phyloP scores from a whole-genome alignment of 257 asterid species.

The Capsicum pubescens region DNA sequence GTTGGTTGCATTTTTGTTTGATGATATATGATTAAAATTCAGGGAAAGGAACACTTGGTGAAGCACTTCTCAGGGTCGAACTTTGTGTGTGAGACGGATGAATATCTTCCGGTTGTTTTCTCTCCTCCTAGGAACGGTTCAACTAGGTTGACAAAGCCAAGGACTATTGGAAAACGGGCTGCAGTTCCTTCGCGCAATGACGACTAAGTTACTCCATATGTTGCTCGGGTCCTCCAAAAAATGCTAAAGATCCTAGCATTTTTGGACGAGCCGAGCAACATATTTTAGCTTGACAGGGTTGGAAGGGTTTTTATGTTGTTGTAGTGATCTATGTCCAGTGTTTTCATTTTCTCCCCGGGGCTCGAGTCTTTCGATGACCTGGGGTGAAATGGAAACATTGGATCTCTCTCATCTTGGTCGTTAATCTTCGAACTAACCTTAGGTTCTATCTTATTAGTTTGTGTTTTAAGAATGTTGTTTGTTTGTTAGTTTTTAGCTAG shows the following conservation, averaged over 20 bases:
- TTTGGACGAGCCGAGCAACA: conserved; percentile 18
- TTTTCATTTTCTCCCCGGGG: conserved; percentile 37
- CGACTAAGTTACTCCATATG: not conserved
- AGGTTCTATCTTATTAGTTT: not conserved
- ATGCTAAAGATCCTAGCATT: not conserved
- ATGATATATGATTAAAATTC: not conserved
- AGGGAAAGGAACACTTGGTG: conserved; percentile 40
- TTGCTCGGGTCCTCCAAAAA: conserved; percentile 14
- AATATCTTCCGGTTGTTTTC: conserved; percentile 36
- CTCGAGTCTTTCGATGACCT: not conserved
- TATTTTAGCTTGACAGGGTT: not conserved
- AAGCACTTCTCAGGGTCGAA: conserved; percentile 29
- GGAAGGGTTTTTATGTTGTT: not conserved
- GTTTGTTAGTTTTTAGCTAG: not conserved
- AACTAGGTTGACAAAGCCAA: not conserved
- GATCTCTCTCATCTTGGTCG: not conserved
- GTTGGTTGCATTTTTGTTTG: not conserved
- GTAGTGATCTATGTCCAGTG: conserved; percentile 18
- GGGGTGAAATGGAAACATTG: conserved; percentile 41
- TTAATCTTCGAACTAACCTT: not conserved
- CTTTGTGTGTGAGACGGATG: conserved; percentile 19
- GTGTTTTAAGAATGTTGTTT: not conserved
- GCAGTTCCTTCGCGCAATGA: not conserved
- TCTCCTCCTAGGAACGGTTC: conserved; percentile 36
- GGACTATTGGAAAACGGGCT: conserved; percentile 27